Conservation (phyloP, 2,329 filamentous ascomycete species). For the Canariomyces notabilis region DNA sequence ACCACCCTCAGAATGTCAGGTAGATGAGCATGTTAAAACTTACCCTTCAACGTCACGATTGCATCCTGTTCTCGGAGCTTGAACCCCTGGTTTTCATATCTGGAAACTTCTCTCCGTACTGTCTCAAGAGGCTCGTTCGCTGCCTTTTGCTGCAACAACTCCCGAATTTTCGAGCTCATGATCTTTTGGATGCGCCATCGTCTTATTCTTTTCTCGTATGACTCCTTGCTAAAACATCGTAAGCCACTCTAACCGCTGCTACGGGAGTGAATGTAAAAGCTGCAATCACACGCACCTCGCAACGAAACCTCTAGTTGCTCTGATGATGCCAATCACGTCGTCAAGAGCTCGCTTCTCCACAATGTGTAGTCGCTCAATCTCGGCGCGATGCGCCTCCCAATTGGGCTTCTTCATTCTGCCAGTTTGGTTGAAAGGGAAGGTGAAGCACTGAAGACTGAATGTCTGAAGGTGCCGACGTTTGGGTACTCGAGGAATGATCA, state of each 20-base stretch:
- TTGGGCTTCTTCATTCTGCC: not conserved
- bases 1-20: not conserved
- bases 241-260: not conserved
- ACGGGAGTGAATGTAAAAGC: not conserved
- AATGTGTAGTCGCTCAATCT: not conserved
- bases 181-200: not conserved
- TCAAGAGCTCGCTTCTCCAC: not conserved
- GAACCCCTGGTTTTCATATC: not conserved
- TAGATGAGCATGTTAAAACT: not conserved
- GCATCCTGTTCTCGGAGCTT: conserved; percentile 1
- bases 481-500: too few relatives aligned
- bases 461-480: too few relatives aligned
- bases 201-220: not conserved
- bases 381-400: conserved; percentile 3
- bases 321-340: not conserved
- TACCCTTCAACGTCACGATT: not conserved
- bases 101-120: conserved; percentile 1
- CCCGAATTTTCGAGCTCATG: not conserved
- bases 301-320: not conserved
- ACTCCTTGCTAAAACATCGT: conserved; percentile 1
- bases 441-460: not conserved
- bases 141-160: not conserved
- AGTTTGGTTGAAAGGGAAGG: not conserved
- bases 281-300: not conserved
- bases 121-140: not conserved